Base-by-base conservation (phyloP, 78 protist genomes). In the Cavenderia fasciculata region DNA sequence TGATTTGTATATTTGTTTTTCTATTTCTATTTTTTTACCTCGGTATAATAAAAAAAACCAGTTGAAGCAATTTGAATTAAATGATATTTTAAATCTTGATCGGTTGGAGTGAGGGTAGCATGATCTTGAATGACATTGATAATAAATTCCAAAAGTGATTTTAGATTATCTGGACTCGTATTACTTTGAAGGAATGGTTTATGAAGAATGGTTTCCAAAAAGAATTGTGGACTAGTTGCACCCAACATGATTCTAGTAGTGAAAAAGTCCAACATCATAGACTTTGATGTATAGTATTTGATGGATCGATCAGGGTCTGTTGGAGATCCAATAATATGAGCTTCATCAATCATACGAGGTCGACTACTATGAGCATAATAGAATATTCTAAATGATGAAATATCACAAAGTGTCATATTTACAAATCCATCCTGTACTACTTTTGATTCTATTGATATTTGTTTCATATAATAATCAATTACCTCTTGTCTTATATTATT, bases 181-280 rank as follows among this genome's bases (percentile, higher is more conserved):
- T 36, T 63, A n/a, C 47, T 63, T 18, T 34, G 33, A 21, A 43
- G 8, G 8, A 63, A 63, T 40, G 72, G 72, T 14, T 63, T 47
- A 40, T 36, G 4, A 19, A 63, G n/a, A 2, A 63, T 4, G 14
- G 33, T 3, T 4, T 40, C 18, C 19, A 63, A 40, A 40, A 63
- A 63, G 27, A 5, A n/a, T 16, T 3, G 4, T 40, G 72, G 72
- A 38, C 72, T 47, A 16, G 25, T 36, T 2, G 72, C 19, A 2
- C 18, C n/a, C 38, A 63, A 21, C 14, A 27, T n/a, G 5, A 63
- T 11, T 21, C 38, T 43, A 11, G 38, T 8, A 14, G 38, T 63
- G 3, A 63, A 63, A 63, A 63, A 63, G 72, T 63, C 72, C 43
- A 63, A 40, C 72, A 63, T 63, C 72, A 63, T 63, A 40, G n/a